A percentile compares a stretch with the other conserved stretches of the same genome.
These are phyloP conservation scores for Mortierella sp. DNA, from an alignment of 371 early-diverging fungal genomes.

Conservation along the genomic window DNA sequence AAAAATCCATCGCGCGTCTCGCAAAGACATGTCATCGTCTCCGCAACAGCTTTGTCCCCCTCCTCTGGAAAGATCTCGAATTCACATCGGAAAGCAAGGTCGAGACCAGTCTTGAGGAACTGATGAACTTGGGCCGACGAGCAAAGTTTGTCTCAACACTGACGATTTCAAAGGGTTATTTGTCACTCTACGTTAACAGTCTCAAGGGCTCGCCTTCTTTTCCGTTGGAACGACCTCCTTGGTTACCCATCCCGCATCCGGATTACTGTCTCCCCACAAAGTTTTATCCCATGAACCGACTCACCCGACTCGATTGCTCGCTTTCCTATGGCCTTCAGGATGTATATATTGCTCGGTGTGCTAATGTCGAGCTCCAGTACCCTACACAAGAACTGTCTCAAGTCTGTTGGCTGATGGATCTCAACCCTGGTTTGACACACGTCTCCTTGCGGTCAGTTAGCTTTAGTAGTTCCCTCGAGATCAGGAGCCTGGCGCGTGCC, in stretches of 20 bases:
- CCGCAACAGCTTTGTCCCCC: constrained; percentile 1
- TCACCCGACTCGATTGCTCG: neutral
- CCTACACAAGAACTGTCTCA: neutral
- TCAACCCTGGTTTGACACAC: neutral
- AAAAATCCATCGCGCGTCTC: constrained; percentile 3
- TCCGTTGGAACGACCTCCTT: neutral
- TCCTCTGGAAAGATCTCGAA: neutral
- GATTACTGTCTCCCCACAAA: neutral
- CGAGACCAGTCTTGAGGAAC: neutral
- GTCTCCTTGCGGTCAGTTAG: neutral
- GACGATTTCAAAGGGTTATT: neutral
- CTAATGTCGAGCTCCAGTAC: neutral
- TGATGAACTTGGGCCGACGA: constrained; percentile 1
- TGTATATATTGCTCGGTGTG: neutral
- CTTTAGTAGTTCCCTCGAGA: neutral
- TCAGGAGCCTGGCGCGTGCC: constrained; percentile 1
- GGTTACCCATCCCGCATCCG: neutral
- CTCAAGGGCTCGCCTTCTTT: neutral
- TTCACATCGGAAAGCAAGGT: neutral
- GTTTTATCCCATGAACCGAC: constrained; percentile 1
- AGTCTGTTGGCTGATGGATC: neutral
- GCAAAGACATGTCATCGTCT: constrained; percentile 10
- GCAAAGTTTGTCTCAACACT: constrained; percentile 2
- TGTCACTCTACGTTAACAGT: neutral
- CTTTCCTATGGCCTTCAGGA: neutral